These are phyloP conservation scores for Spathaspora girioi DNA, from an alignment of 805 yeast species.

Conservation along the genomic window DNA sequence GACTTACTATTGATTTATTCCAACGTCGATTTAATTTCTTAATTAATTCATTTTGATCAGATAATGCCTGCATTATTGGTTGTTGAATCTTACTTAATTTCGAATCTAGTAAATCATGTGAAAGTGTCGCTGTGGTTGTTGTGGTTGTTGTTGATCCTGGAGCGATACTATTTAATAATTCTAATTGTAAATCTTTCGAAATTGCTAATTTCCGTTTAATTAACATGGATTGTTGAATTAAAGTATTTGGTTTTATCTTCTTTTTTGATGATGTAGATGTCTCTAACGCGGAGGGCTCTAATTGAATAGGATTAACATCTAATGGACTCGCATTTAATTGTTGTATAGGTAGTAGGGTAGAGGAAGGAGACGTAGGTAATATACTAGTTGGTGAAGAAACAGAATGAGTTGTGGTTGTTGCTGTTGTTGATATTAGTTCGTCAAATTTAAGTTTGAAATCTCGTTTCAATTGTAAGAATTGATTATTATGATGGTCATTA, in stretches of 20 bases:
- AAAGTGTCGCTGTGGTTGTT: slow-evolving; percentile 2
- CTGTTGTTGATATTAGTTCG: slow-evolving; percentile 4
- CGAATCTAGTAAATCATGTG: slow-evolving; percentile 5
- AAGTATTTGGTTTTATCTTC: slow-evolving; percentile 11
- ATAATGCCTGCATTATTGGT: slow-evolving; percentile 14
- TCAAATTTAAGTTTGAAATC: slow-evolving; percentile 23
- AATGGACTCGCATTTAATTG: neutral
- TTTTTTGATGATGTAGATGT: slow-evolving; percentile 7
- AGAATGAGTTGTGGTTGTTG: neutral
- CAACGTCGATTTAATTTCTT: slow-evolving; percentile 36
- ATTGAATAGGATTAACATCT: slow-evolving; percentile 1
- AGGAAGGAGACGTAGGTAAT: slow-evolving; percentile 5
- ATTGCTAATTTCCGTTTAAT: slow-evolving; percentile 28
- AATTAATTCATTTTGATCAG: slow-evolving; percentile 31
- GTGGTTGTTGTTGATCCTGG: neutral
- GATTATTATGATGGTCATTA: slow-evolving; percentile 1
- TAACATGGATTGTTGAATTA: slow-evolving; percentile 22
- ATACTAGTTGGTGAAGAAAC: neutral
- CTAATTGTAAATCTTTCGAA: slow-evolving; percentile 39
- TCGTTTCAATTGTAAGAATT: slow-evolving; percentile 12
- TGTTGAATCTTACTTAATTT: slow-evolving; percentile 6
- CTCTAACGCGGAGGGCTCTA: neutral
- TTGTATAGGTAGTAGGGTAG: neutral
- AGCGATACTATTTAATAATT: slow-evolving; percentile 15
- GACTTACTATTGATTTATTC: slow-evolving; percentile 24